Evolutionary conservation across 139 green algal genomes (phyloP).

Genomic region (Coccomyxa sp.): DNA sequence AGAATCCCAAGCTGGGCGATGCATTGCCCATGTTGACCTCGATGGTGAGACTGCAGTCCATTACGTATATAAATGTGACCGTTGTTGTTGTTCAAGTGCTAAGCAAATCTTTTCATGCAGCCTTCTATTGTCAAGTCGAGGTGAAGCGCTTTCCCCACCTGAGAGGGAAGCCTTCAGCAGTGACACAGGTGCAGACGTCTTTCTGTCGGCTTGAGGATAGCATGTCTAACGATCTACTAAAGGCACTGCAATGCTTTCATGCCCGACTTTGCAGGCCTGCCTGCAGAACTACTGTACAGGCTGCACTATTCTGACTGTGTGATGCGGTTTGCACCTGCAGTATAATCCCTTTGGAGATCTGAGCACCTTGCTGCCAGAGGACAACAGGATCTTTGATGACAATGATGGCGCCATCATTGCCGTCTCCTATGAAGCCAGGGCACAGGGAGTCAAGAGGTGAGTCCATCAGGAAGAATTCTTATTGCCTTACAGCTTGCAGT

Average conservation of each 20-base stretch:
- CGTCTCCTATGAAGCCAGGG: constrained; percentile 60
- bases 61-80: too few relatives aligned
- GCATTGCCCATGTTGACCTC: constrained; percentile 40
- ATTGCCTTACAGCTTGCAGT: too few relatives aligned
- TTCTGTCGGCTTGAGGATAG: background rate
- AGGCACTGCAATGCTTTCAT: background rate
- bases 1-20: background rate
- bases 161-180: background rate
- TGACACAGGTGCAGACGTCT: background rate
- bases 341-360: constrained; percentile 65
- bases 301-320: constrained; percentile 20
- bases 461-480: background rate
- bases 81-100: background rate
- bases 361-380: constrained; percentile 21
- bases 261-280: background rate
- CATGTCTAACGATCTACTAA: background rate
- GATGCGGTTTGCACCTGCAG: constrained; percentile 55
- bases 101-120: background rate
- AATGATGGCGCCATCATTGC: constrained; percentile 74
- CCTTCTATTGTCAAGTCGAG: constrained; percentile 30
- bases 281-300: constrained; percentile 17
- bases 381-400: constrained; percentile 39
- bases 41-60: constrained; percentile 14
- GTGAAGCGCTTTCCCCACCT: background rate
- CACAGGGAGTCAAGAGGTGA: constrained; percentile 66